Percentiles rank a stretch among this genome's conserved stretches.
Evolutionary conservation across 2,329 filamentous ascomycete genomes (phyloP).

Genomic region (Botrytis fragariae): DNA sequence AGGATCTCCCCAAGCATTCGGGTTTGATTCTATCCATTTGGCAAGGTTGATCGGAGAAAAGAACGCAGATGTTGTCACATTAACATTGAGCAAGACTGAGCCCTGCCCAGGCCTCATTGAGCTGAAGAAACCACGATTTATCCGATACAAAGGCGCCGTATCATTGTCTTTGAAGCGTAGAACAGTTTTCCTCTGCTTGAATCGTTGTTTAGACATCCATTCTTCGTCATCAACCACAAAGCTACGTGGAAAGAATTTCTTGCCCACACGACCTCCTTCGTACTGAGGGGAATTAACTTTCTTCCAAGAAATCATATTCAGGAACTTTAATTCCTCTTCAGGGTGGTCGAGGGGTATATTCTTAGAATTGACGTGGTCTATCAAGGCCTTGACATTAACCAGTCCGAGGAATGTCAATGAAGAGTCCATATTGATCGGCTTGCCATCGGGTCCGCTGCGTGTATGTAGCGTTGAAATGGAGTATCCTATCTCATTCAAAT

Average conservation of each 20-base stretch:
- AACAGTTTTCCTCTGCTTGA: background rate
- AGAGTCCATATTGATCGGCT: background rate
- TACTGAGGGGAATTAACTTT: constrained; percentile 2
- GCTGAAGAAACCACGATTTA: constrained; percentile 21
- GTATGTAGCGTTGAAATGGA: background rate
- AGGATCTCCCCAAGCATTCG: background rate
- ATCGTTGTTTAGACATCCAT: background rate
- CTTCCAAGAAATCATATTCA: constrained; percentile 27
- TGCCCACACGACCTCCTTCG: constrained; percentile 16
- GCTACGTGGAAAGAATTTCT: constrained; percentile 20
- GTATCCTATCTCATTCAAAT: background rate
- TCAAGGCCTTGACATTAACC: background rate
- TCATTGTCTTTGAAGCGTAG: background rate
- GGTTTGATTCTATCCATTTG: background rate
- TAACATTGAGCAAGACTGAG: constrained; percentile 23
- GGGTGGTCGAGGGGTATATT: background rate
- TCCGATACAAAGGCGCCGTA: background rate
- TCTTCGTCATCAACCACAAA: background rate
- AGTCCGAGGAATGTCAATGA: background rate
- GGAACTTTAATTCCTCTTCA: constrained; percentile 7
- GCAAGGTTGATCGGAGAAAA: background rate
- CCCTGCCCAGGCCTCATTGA: constrained; percentile 23
- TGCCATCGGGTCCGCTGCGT: background rate
- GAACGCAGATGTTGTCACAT: constrained; percentile 13
- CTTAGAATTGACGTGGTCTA: background rate